These are phyloP conservation scores for Lichina pygmaea DNA, from an alignment of 495 filamentous ascomycete species.

Conservation along the genomic window DNA sequence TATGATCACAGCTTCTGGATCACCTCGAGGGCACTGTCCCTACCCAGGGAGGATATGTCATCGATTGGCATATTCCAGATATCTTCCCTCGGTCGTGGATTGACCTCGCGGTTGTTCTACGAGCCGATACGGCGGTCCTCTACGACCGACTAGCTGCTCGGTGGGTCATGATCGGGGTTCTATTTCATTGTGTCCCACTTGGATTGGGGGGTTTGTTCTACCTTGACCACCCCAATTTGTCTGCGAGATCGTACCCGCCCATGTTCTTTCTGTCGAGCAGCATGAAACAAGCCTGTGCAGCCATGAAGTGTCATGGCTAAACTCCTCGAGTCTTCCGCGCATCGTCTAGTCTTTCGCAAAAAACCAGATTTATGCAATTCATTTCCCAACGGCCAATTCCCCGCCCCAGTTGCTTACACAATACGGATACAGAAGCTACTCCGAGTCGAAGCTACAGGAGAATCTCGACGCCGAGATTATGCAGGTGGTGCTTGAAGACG, in stretches of 20 bases:
- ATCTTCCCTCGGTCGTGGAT: conserved; percentile 84
- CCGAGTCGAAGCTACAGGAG: conserved; percentile 72
- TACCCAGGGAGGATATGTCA: conserved; percentile 57
- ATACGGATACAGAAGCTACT: conserved; percentile 29
- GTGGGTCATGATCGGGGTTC: conserved; percentile 13
- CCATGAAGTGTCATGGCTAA: no score
- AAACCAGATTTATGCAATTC: background rate
- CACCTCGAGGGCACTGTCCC: conserved; percentile 36
- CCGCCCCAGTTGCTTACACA: background rate
- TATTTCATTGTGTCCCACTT: background rate
- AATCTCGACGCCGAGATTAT: conserved; percentile 97
- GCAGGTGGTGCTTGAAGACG: conserved; percentile 78
- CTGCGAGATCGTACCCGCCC: no score
- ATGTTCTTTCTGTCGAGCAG: no score
- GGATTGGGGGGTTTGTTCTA: background rate
- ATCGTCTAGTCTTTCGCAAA: no score
- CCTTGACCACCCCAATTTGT: no score
- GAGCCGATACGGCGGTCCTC: conserved; percentile 47
- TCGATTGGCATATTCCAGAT: conserved; percentile 98
- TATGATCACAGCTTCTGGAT: conserved; percentile 40
- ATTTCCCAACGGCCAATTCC: background rate
- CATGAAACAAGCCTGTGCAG: no score
- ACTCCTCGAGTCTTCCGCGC: no score
- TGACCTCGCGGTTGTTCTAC: conserved; percentile 79
- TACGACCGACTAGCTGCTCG: conserved; percentile 63